Percentiles rank a stretch among this genome's conserved stretches.
Conservation (phyloP, 345 rosid species). For the Aurinia saxatilis region DNA sequence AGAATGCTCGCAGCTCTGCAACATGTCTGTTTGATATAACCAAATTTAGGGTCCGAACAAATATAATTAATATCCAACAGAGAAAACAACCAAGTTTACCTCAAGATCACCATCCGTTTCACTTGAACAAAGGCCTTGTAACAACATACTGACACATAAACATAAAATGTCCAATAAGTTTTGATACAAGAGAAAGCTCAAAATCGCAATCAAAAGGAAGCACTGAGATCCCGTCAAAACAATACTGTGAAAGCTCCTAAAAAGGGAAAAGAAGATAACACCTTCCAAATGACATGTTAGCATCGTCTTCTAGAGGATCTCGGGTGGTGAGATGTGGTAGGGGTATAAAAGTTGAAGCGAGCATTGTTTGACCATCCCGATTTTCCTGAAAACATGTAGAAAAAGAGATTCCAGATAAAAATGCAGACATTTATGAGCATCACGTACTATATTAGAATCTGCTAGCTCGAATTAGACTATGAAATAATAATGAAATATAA, state of each 20-base stretch:
- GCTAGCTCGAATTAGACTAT: neutral
- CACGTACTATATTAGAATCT: neutral
- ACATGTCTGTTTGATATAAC: constrained; percentile 55
- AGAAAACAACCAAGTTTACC: constrained; percentile 40
- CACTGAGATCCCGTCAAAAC: neutral
- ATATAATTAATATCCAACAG: neutral
- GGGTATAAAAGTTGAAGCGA: constrained; percentile 91
- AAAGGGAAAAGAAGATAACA: constrained; percentile 21
- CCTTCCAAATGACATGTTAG: constrained; percentile 99
- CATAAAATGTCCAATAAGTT: neutral
- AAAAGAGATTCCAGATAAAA: constrained; percentile 12
- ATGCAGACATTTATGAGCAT: neutral
- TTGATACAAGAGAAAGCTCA: neutral
- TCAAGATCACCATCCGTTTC: constrained; percentile 93
- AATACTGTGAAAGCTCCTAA: neutral
- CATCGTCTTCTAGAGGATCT: constrained; percentile 76
- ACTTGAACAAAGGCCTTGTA: constrained; percentile 76
- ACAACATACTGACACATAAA: constrained; percentile 65
- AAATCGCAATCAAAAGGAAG: neutral
- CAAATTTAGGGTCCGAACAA: neutral
- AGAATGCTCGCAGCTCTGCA: constrained; percentile 96
- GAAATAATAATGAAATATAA: constrained; percentile 5
- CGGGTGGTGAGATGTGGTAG: constrained; percentile 52
- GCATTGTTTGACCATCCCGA: constrained; percentile 80
- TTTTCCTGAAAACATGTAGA: constrained; percentile 45